Evolutionary conservation across 1,284 basidiomycete genomes (phyloP).

Genomic region (Ustilago hordei): DNA sequence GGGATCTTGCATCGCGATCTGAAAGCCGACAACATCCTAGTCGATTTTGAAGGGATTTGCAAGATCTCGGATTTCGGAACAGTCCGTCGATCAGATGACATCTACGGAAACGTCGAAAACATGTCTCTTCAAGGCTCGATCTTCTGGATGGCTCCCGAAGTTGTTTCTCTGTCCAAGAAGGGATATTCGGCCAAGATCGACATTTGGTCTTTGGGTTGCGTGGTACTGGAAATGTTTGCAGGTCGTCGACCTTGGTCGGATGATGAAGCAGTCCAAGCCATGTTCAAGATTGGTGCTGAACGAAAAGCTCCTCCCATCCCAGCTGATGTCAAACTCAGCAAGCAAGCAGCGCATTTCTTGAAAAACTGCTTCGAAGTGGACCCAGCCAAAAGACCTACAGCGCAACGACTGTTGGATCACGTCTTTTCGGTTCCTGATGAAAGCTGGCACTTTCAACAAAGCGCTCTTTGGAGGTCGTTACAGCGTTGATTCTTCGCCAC

Average conservation of each 20-base stretch:
- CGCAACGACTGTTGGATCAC: conserved; percentile 84
- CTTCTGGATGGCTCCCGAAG: conserved; percentile 99
- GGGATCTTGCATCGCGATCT: conserved; percentile 95
- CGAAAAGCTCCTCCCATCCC: conserved; percentile 90
- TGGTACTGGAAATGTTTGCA: conserved; percentile 97
- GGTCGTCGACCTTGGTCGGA: conserved; percentile 92
- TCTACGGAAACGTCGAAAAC: conserved; percentile 83
- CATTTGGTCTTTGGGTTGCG: conserved; percentile 98
- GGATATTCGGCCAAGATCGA: conserved; percentile 96
- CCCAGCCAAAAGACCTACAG: conserved; percentile 85
- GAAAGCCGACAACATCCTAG: conserved; percentile 98
- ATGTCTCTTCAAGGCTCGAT: conserved; percentile 90
- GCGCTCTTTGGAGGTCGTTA: conserved; percentile 46
- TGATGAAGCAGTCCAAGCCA: conserved; percentile 88
- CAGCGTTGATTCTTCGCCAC: conserved; percentile 12
- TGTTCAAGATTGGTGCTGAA: conserved; percentile 90
- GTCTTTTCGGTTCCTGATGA: conserved; percentile 75
- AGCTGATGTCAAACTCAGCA: conserved; percentile 79
- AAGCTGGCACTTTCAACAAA: conserved; percentile 60
- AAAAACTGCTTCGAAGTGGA: conserved; percentile 90
- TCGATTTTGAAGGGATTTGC: conserved; percentile 90
- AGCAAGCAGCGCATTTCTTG: conserved; percentile 86
- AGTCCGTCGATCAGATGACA: conserved; percentile 74
- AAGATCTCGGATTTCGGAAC: conserved; percentile 95
- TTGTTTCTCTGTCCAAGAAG: conserved; percentile 81